Base-by-base conservation (phyloP, 805 yeast species). In the Sugiyamaella marilandica region DNA sequence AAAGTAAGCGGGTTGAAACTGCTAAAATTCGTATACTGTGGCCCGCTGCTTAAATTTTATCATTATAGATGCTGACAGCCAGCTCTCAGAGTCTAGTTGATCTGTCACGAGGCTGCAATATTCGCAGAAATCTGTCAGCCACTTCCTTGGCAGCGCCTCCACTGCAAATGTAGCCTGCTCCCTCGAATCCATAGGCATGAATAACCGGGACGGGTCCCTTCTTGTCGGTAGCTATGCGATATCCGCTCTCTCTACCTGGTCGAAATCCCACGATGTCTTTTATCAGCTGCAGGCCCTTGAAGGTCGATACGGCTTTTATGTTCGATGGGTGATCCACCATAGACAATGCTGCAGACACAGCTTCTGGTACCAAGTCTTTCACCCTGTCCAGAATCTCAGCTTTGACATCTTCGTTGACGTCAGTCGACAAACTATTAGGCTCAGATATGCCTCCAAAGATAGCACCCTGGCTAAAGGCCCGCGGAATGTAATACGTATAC, bases 151-250 rank as follows among this genome's bases (percentile, higher is more conserved):
- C 78, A 32, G 76, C 67, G 0, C 85, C 85, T 56, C 73, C 76
- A 18, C 83, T 77, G 2, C 82, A 75, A 64, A 82, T 87, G 63
- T 79, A 82, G 0, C 87, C 87, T 36, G 82, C 78, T 24, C 83
- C 84, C 14, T 78, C 84, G 41, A 82, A 79, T 1, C 89, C 88
- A 64, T 83, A 84, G 60, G 78, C 79, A 65, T 84, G 89, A 21
- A 83, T 74, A 19, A 83, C 65, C 10, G 60, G 51, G 37, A 54
- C 56, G 1, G 61, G 62, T 5, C 55, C 57, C 19, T 62, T 58
- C 46, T 65, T 64, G 31, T 72, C 76, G 43, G 70, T 59, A 56
- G 77, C 81, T 4, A 83, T 65, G 55, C 85, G 73, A 5, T 78
- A 74, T 13, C 90, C 90, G 8, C 79, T 83, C 16, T 69, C 61